Evolutionary conservation across 768 basidiomycete species (phyloP), one percentile per base, ranked within the genome.

Genomic region (Tulasnella sp.): DNA sequence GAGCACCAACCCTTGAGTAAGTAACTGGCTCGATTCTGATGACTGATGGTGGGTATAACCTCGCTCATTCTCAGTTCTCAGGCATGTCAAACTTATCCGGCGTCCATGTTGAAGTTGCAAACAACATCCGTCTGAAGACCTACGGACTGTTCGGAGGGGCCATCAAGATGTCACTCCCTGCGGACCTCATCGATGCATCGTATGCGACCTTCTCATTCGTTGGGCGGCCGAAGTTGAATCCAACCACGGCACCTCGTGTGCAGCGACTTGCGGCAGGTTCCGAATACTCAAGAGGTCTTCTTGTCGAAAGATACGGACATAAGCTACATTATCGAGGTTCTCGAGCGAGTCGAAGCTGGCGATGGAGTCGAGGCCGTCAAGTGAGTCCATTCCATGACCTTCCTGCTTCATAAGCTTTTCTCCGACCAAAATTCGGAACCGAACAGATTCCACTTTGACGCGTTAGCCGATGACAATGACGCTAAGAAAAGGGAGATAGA

Each of bases 251-350:
- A 40, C 75, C 49, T 19, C 15, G n/a, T 49, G 49, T 22, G 29
- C 80, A 91, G 91, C 77, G 84, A 86, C 71, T 77, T 90, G 7
- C 93, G 97, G 74, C 93, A 98, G 83, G 86, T 99, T 15, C 96
- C 97, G 17, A 92, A 99, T 81, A 94, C 89, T 4, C 97, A 99
- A 83, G 97, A 99, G 81, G 97, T 97, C 54, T 92, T 94, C 83
- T 82, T 97, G 75, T 91, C 90, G 74, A 87, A 88, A 7, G 83
- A 88, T 69, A 91, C 90, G 6, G 86, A 86, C 70, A 85, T 90
- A 79, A 94, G 91, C 80, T 87, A 96, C 78, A 87, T 99, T 71
- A 83, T 97, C 36, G 97, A 99, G 81, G 88, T 97, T 31, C 84
- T 98, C 15, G 83, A 94, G 82, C 86, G 89, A 76, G 94, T 97